These are phyloP conservation scores for Fusarium compactum DNA, from an alignment of 2,329 filamentous ascomycete species.

Conservation along the genomic window DNA sequence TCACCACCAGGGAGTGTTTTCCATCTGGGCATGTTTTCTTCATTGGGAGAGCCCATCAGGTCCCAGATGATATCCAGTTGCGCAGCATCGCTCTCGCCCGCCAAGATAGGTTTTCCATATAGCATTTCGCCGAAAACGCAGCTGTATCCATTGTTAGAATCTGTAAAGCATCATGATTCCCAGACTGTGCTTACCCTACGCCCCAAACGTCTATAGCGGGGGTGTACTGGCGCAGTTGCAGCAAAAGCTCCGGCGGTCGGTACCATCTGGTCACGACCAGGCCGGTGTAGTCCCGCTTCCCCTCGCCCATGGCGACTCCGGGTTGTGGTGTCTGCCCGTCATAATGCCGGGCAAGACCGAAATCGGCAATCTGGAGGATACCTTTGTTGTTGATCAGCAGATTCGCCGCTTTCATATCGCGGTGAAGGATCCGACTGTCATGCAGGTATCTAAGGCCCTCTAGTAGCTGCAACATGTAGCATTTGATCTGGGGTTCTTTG, in stretches of 20 bases:
- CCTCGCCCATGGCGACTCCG: slow-evolving; percentile 85
- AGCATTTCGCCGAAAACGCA: slow-evolving; percentile 99
- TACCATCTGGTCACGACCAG: slow-evolving; percentile 98
- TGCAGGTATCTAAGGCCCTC: slow-evolving; percentile 92
- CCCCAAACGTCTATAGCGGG: slow-evolving; percentile 99
- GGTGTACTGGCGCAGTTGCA: slow-evolving; percentile 92
- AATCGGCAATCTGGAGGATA: slow-evolving; percentile 96
- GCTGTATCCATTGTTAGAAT: slow-evolving; percentile 58
- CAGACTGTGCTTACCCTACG: slow-evolving; percentile 75
- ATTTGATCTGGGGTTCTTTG: slow-evolving; percentile 93
- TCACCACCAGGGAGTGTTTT: slow-evolving; percentile 84
- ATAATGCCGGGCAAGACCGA: slow-evolving; percentile 93
- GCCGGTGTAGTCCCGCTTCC: slow-evolving; percentile 92
- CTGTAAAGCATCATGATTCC: neutral
- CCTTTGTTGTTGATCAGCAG: slow-evolving; percentile 95
- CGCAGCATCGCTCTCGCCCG: slow-evolving; percentile 88
- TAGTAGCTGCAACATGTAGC: slow-evolving; percentile 94
- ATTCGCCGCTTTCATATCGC: slow-evolving; percentile 99
- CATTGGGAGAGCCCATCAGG: slow-evolving; percentile 88
- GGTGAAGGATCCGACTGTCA: slow-evolving; percentile 88
- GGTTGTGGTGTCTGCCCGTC: slow-evolving; percentile 83
- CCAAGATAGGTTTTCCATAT: slow-evolving; percentile 89
- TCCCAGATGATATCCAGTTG: slow-evolving; percentile 96
- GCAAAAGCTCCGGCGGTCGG: slow-evolving; percentile 88
- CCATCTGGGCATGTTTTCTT: slow-evolving; percentile 95